Evolutionary conservation across 306 rosid genomes (phyloP).

Genomic region (Quercus rubra): DNA sequence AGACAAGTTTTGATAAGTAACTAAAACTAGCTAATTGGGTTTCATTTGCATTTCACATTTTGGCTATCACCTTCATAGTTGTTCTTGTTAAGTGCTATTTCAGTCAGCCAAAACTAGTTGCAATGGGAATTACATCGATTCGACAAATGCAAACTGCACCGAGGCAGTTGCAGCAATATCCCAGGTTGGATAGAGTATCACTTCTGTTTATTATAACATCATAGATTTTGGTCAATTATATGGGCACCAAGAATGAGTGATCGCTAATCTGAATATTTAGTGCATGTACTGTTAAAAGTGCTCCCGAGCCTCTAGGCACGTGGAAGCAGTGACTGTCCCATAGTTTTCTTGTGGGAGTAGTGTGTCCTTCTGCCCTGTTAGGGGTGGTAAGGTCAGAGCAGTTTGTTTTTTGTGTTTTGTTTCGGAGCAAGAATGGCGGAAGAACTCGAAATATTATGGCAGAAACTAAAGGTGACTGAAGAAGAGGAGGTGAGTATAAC

Average conservation of each 20-base stretch:
- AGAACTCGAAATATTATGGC: too few relatives aligned
- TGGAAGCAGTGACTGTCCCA: too few relatives aligned
- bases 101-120: constrained; percentile 22
- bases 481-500: too few relatives aligned
- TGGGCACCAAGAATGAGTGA: neutral
- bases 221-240: neutral
- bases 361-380: too few relatives aligned
- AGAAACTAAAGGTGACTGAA: too few relatives aligned
- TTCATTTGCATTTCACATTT: neutral
- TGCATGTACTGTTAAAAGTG: neutral
- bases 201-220: neutral
- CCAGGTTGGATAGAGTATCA: neutral
- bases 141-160: neutral
- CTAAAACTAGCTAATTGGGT: neutral
- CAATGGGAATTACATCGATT: constrained; percentile 17
- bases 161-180: neutral
- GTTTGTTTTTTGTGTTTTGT: too few relatives aligned
- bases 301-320: too few relatives aligned
- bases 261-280: neutral
- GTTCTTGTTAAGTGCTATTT: neutral
- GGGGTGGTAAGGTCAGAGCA: too few relatives aligned
- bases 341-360: too few relatives aligned
- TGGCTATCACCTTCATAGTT: too few relatives aligned
- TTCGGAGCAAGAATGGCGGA: too few relatives aligned
- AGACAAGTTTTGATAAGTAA: neutral